Base-by-base conservation (phyloP, 768 basidiomycete species). In the Suillus brevipes region DNA sequence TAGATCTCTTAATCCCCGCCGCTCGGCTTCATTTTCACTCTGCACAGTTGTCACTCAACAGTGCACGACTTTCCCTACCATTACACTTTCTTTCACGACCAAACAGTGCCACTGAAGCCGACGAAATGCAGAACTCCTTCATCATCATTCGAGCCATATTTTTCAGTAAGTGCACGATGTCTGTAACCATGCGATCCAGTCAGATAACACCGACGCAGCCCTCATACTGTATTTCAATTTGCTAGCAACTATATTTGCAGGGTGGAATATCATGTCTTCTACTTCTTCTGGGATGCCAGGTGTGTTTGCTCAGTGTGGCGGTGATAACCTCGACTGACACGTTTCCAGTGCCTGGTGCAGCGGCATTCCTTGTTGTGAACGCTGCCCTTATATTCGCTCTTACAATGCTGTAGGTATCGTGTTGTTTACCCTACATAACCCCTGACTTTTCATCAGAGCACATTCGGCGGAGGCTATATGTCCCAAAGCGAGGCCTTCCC, bases 91-190 rank as follows among this genome's bases (percentile, higher is more conserved):
- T 57, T 66, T 73, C 63, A 69, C 69, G 65, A 68, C 43, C 34
- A 53, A 8, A 56, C 63, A 62, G 62, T 60, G 53, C 66, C 36
- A 68, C 34, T 7, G n/a, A 18, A 36, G 59, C 58, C 36, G 64
- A 63, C 69, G 62, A 66, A 34, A 81, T 84, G 80, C 78, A 75
- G 63, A 88, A 82, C 70, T 76, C 82, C 4, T 88, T 90, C 73
- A 74, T 89, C 60, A 74, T 87, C 62, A 71, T 83, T 64, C 86
- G 89, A 61, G 81, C 84, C 34, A 81, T 87, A 47, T 73, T 85
- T 63, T 84, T 89, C 67, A 82, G 89, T 88, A 65, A 72, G 85
- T 72, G 0, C 28, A 25, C n/a, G 20, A 62, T 53, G 12, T n/a
- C 36, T 16, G 0, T 36, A 1, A 40, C 31, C 4, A 59, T 42